These are phyloP conservation scores for Colletotrichum sp. DNA, from an alignment of 2,329 filamentous ascomycete species.

Conservation along the genomic window DNA sequence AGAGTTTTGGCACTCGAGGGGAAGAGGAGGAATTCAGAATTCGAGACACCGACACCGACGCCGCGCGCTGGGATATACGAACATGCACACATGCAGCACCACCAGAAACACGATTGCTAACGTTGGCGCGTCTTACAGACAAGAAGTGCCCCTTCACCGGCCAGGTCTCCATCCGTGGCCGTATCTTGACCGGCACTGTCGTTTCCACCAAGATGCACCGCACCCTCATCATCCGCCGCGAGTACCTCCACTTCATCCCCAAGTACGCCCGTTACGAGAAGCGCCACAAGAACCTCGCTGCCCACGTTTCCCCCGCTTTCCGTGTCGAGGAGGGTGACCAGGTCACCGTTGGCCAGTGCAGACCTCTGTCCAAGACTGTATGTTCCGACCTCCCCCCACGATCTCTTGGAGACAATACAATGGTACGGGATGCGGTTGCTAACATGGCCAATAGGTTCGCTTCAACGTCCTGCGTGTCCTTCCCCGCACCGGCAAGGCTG, in stretches of 20 bases:
- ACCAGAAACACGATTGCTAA: constrained; percentile 5
- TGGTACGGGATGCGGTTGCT: background rate
- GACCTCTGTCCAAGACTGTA: constrained; percentile 99
- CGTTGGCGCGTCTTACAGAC: constrained; percentile 62
- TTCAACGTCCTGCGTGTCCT: constrained; percentile 99
- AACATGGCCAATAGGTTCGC: constrained; percentile 69
- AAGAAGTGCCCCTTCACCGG: constrained; percentile 99
- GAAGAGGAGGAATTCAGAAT: background rate
- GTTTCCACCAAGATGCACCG: constrained; percentile 99
- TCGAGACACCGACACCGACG: background rate
- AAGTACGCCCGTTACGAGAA: constrained; percentile 99
- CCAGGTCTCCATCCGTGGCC: constrained; percentile 98
- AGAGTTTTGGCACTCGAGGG: background rate
- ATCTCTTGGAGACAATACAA: background rate
- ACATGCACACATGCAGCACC: background rate
- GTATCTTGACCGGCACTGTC: constrained; percentile 99
- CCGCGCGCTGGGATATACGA: background rate
- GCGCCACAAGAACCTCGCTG: constrained; percentile 99
- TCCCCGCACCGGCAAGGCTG: constrained; percentile 93
- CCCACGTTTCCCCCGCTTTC: constrained; percentile 99
- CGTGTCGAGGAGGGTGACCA: constrained; percentile 99
- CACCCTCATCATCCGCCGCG: constrained; percentile 98
- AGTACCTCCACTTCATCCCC: constrained; percentile 99
- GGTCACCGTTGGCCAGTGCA: constrained; percentile 99
- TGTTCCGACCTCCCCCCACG: constrained; percentile 43